These are phyloP conservation scores for Trypanosoma congolense DNA, from an alignment of 208 protist species.

Conservation along the genomic window DNA sequence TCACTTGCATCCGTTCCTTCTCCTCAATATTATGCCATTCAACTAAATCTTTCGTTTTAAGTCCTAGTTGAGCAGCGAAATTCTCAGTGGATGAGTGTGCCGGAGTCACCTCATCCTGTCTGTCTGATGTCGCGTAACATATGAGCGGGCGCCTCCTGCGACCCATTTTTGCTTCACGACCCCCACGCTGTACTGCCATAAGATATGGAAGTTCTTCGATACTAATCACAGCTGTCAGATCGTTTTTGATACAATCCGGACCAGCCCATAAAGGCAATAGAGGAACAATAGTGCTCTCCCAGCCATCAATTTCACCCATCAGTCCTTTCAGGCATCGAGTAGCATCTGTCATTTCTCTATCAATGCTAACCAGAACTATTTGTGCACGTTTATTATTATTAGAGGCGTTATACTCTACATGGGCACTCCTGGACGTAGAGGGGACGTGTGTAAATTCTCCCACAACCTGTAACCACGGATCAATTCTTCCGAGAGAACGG, in stretches of 20 bases:
- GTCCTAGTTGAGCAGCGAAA: neutral
- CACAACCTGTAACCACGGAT: slow-evolving; percentile 69
- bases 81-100: neutral
- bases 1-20: slow-evolving; percentile 18
- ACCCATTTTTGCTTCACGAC: slow-evolving; percentile 16
- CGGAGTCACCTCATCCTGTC: slow-evolving; percentile 4
- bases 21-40: slow-evolving; percentile 34
- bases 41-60: neutral
- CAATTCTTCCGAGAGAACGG: slow-evolving; percentile 31
- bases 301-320: slow-evolving; percentile 22
- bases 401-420: neutral
- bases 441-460: slow-evolving; percentile 37
- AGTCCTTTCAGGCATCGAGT: slow-evolving; percentile 32
- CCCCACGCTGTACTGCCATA: slow-evolving; percentile 32
- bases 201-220: slow-evolving; percentile 61
- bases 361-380: slow-evolving; percentile 83
- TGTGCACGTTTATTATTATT: slow-evolving; percentile 56
- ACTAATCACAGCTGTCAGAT: slow-evolving; percentile 49
- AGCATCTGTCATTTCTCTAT: slow-evolving; percentile 41
- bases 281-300: slow-evolving; percentile 64
- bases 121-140: slow-evolving; percentile 15
- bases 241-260: slow-evolving; percentile 58
- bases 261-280: slow-evolving; percentile 78
- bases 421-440: slow-evolving; percentile 2
- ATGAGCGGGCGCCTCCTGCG: slow-evolving; percentile 14